phyloP scores from a whole-genome alignment of 176 grass and related monocot species.

The Musa itinerans region DNA sequence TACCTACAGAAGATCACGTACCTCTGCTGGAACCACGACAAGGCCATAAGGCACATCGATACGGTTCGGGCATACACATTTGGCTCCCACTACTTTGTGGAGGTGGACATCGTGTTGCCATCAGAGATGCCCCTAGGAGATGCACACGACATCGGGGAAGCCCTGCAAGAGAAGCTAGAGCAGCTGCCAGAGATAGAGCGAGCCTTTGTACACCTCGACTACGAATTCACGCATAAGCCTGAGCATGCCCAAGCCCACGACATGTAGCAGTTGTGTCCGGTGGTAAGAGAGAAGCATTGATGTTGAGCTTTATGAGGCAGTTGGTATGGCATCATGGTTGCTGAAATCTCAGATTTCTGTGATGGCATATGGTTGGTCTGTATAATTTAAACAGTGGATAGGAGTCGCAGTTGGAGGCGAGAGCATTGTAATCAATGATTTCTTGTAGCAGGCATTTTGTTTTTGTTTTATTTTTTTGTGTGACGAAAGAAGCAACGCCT shows the following conservation, averaged over 20 bases:
- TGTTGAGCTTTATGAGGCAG: too few species aligned
- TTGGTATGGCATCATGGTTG: too few species aligned
- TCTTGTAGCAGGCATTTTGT: too few species aligned
- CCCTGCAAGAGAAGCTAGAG: conserved; percentile 90
- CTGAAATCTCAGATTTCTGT: too few species aligned
- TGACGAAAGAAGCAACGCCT: too few species aligned
- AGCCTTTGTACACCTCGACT: conserved; percentile 90
- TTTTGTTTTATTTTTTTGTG: too few species aligned
- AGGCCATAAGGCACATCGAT: conserved; percentile 76
- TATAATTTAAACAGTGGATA: too few species aligned
- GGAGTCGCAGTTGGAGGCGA: too few species aligned
- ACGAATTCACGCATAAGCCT: conserved; percentile 81
- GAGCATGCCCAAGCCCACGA: conserved; percentile 68
- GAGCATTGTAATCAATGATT: too few species aligned
- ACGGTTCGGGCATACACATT: conserved; percentile 90
- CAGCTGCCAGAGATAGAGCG: conserved; percentile 73
- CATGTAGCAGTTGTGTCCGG: conserved; percentile 18
- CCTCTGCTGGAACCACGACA: conserved; percentile 92
- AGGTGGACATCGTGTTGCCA: conserved; percentile 89
- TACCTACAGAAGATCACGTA: conserved; percentile 92
- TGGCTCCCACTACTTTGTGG: conserved; percentile 87
- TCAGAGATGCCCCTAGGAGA: conserved; percentile 55
- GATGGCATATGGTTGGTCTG: too few species aligned
- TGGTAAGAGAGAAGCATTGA: too few species aligned
- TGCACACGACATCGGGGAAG: conserved; percentile 87